Conservation (phyloP, 2,329 filamentous ascomycete species). For the Fusarium metavorans region DNA sequence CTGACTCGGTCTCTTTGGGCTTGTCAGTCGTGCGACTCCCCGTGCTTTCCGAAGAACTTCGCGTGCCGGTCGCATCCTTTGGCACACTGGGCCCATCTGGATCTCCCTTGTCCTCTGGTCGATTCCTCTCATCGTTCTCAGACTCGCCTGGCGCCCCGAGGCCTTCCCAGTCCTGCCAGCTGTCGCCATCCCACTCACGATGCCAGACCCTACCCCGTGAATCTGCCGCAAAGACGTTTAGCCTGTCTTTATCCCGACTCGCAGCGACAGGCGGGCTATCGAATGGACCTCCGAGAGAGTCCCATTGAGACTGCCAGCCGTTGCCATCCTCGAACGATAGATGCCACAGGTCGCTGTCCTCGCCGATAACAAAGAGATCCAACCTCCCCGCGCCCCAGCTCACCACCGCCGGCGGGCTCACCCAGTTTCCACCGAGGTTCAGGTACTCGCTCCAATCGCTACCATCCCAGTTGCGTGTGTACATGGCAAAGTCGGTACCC, state of each 20-base stretch:
- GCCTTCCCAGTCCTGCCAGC: not conserved
- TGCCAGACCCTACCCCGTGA: not conserved
- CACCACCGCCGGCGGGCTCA: conserved; percentile 42
- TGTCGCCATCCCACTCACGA: not conserved
- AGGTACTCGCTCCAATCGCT: conserved; percentile 35
- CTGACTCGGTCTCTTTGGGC: not conserved
- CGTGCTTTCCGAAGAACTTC: not conserved
- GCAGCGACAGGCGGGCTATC: not conserved
- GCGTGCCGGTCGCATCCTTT: not conserved
- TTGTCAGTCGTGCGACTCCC: not conserved
- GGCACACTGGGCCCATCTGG: not conserved
- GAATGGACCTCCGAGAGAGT: not conserved
- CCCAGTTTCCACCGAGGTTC: conserved; percentile 42
- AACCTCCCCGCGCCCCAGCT: conserved; percentile 43
- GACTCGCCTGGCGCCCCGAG: not conserved
- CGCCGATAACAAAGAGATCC: conserved; percentile 47
- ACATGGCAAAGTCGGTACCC: conserved; percentile 35
- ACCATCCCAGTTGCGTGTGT: conserved; percentile 38
- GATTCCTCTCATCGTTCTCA: not conserved
- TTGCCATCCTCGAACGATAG: conserved; percentile 39
- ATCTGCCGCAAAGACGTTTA: not conserved
- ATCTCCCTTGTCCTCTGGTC: not conserved
- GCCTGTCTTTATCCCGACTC: not conserved
- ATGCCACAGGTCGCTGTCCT: conserved; percentile 44
- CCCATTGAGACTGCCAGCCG: conserved; percentile 34